These are phyloP conservation scores for Emmonsiellopsis sp. DNA, from an alignment of 2,329 filamentous ascomycete genomes.

Conservation along the genomic window DNA sequence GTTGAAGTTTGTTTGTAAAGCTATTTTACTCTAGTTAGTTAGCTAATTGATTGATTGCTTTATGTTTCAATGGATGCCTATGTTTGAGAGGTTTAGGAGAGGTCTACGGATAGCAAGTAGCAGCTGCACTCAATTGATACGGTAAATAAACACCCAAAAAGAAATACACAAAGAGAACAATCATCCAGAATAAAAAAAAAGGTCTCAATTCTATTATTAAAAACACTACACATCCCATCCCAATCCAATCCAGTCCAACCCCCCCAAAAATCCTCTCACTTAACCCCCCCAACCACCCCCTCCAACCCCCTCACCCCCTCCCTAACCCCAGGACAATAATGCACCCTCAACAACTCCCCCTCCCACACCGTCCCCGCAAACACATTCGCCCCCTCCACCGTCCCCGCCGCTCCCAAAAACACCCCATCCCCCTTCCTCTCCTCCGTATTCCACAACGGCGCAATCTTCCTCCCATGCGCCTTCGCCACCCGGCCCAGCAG, in stretches of 20 bases:
- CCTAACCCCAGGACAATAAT: conserved; percentile 79
- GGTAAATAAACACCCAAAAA: no score
- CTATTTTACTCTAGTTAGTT: no score
- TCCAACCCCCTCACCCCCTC: conserved; percentile 63
- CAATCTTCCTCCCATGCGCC: conserved; percentile 72
- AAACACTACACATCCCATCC: neutral
- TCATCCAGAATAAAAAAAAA: neutral
- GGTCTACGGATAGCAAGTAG: no score
- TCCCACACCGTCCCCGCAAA: conserved; percentile 91
- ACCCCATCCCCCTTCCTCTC: conserved; percentile 85
- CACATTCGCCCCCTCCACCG: conserved; percentile 79
- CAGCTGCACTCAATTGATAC: no score
- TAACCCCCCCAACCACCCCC: conserved; percentile 45
- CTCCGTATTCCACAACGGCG: conserved; percentile 86
- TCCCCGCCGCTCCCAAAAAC: conserved; percentile 63
- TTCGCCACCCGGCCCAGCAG: conserved; percentile 70
- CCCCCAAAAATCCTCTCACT: conserved; percentile 13
- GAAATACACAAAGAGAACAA: no score
- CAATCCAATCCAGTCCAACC: no score
- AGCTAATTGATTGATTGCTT: no score
- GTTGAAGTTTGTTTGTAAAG: no score
- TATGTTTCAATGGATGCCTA: no score
- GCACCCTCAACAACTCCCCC: conserved; percentile 71
- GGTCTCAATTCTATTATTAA: neutral
- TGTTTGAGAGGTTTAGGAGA: no score